A percentile compares a stretch with the other conserved stretches of the same genome.
Conservation (phyloP, 345 rosid genomes). For the Sonneratia caseolaris region DNA sequence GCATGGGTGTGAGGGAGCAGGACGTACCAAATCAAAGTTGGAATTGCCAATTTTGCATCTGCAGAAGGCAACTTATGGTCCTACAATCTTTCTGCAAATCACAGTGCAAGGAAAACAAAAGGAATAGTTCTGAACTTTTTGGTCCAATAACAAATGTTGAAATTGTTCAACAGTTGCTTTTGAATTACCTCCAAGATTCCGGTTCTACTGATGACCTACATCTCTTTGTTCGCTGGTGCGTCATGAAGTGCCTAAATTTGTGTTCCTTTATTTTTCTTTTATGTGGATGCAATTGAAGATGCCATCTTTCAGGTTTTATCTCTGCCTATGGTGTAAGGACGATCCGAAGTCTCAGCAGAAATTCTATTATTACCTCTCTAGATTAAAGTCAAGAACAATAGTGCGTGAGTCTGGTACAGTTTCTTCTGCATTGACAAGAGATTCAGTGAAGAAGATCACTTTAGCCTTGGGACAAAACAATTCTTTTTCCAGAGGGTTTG, state of each 20-base stretch:
- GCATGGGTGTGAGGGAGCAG: slow-evolving; percentile 77
- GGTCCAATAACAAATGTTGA: slow-evolving; percentile 51
- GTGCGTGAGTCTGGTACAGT: slow-evolving; percentile 66
- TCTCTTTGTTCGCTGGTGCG: slow-evolving; percentile 84
- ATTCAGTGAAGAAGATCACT: slow-evolving; percentile 70
- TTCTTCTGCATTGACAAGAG: slow-evolving; percentile 55
- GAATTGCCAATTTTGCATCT: slow-evolving; percentile 73
- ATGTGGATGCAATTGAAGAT: slow-evolving; percentile 10
- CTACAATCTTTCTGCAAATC: slow-evolving; percentile 68
- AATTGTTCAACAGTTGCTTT: slow-evolving; percentile 75
- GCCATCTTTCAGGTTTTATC: slow-evolving; percentile 67
- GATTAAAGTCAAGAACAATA: slow-evolving; percentile 72
- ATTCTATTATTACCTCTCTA: slow-evolving; percentile 53
- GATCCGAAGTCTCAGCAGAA: slow-evolving; percentile 68
- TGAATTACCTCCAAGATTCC: slow-evolving; percentile 86
- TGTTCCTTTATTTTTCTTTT: slow-evolving; percentile 9
- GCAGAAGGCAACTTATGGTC: slow-evolving; percentile 79
- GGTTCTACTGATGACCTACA: slow-evolving; percentile 67
- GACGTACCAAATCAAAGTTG: slow-evolving; percentile 59
- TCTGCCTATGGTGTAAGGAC: slow-evolving; percentile 92
- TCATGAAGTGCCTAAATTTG: slow-evolving; percentile 11
- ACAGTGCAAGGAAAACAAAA: slow-evolving; percentile 38
- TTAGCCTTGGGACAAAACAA: slow-evolving; percentile 77
- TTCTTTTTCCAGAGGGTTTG: slow-evolving; percentile 95
- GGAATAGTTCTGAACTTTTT: slow-evolving; percentile 24